A percentile compares a stretch with the other conserved stretches of the same genome.
Evolutionary conservation across 1,284 basidiomycete genomes (phyloP).

Genomic region (Cerioporus squamosus): DNA sequence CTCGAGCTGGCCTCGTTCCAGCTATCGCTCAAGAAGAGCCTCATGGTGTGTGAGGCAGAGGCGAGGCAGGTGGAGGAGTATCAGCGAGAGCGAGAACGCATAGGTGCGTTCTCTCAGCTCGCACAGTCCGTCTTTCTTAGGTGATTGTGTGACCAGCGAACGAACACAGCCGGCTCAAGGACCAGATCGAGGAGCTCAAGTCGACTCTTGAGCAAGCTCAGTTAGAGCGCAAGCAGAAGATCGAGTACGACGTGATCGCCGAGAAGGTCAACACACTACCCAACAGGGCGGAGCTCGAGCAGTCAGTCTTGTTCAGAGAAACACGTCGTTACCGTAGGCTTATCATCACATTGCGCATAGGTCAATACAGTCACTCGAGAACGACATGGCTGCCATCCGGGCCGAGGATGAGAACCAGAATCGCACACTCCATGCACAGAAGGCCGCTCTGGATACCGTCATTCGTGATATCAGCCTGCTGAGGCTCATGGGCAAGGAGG

Average conservation of each 20-base stretch:
- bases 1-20: constrained; percentile 78
- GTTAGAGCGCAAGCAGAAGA: constrained; percentile 70
- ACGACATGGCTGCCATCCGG: constrained; percentile 75
- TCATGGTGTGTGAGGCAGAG: constrained; percentile 82
- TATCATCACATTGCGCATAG: constrained; percentile 39
- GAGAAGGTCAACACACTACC: constrained; percentile 83
- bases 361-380: constrained; percentile 69
- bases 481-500: constrained; percentile 62
- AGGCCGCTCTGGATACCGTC: constrained; percentile 65
- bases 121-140: constrained; percentile 11
- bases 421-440: constrained; percentile 67
- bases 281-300: constrained; percentile 71
- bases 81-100: constrained; percentile 66
- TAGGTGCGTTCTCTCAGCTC: constrained; percentile 53
- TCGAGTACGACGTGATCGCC: constrained; percentile 81
- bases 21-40: constrained; percentile 71
- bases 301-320: constrained; percentile 46
- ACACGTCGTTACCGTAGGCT: not conserved
- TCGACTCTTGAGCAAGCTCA: constrained; percentile 76
- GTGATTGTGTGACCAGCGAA: constrained; percentile 49
- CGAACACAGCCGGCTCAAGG: constrained; percentile 66
- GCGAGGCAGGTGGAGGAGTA: constrained; percentile 82
- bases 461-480: constrained; percentile 64
- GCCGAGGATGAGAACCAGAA: constrained; percentile 75
- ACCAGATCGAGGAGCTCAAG: constrained; percentile 78